phyloP scores from a whole-genome alignment of 2,329 filamentous ascomycete genomes.

The Corniculantispora saksenae region DNA sequence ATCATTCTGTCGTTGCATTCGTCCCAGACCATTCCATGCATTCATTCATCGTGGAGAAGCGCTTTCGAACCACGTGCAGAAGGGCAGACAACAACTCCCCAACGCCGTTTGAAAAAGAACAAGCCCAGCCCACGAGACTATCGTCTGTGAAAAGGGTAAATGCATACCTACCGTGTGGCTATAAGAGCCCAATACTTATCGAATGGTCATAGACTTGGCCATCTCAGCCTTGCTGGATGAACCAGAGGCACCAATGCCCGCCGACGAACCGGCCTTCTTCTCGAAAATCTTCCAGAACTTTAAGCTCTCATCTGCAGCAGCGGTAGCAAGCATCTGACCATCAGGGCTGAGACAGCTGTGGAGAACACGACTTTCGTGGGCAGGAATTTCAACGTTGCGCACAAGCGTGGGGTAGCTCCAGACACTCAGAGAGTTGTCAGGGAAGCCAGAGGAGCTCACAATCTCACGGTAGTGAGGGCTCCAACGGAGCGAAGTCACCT shows the following conservation, averaged over 20 bases:
- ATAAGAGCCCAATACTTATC: conserved; percentile 50
- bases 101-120: conserved; percentile 54
- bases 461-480: conserved; percentile 97
- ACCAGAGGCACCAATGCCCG: conserved; percentile 64
- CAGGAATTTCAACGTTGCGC: conserved; percentile 96
- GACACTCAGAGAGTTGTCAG: conserved; percentile 98
- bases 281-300: conserved; percentile 99
- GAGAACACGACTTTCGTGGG: conserved; percentile 93
- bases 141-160: conserved; percentile 40
- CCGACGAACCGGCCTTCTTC: conserved; percentile 82
- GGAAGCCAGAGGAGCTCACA: conserved; percentile 94
- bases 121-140: conserved; percentile 39
- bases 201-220: conserved; percentile 94
- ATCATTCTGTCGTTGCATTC: conserved; percentile 21
- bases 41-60: conserved; percentile 44
- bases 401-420: conserved; percentile 98
- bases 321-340: conserved; percentile 95
- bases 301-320: conserved; percentile 91
- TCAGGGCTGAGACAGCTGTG: conserved; percentile 97
- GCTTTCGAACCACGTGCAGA: conserved; percentile 53
- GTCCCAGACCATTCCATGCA: conserved; percentile 30
- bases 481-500: conserved; percentile 96
- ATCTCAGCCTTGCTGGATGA: conserved; percentile 78
- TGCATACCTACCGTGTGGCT: conserved; percentile 48
- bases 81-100: conserved; percentile 42